These are phyloP conservation scores for Boletus barrowsii DNA, from an alignment of 768 basidiomycete species.

Conservation along the genomic window DNA sequence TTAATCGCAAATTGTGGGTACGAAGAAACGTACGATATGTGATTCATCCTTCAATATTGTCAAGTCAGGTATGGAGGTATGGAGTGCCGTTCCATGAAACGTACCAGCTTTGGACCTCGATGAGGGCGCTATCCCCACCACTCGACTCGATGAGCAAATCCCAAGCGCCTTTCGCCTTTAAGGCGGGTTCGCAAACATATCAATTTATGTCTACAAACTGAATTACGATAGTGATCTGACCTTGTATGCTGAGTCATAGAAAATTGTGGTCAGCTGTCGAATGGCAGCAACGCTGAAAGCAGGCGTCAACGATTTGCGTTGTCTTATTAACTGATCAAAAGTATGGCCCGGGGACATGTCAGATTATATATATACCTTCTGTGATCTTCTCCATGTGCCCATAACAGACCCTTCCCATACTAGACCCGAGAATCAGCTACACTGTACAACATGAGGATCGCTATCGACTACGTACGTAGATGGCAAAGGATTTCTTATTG, in stretches of 20 bases:
- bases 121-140: constrained; percentile 17
- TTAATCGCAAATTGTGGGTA: not conserved
- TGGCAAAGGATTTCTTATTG: constrained; percentile 31
- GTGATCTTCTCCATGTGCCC: constrained; percentile 42
- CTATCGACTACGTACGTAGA: not conserved
- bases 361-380: constrained; percentile 30
- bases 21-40: constrained; percentile 27
- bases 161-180: constrained; percentile 32
- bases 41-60: constrained; percentile 29
- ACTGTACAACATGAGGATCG: not conserved
- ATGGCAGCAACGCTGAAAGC: constrained; percentile 40
- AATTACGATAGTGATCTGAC: not conserved
- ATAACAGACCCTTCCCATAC: constrained; percentile 30
- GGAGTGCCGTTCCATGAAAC: not conserved
- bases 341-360: not conserved
- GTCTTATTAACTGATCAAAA: constrained; percentile 16
- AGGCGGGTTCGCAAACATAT: not conserved
- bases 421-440: not conserved
- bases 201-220: not conserved
- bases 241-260: constrained; percentile 36
- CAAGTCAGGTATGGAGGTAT: not conserved
- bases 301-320: constrained; percentile 37
- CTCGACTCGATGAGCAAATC: constrained; percentile 22
- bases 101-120: constrained; percentile 38
- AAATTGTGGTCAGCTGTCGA: constrained; percentile 34